Conservation (phyloP, 2,329 filamentous ascomycete genomes). For the Neonectria neomacrospora region DNA sequence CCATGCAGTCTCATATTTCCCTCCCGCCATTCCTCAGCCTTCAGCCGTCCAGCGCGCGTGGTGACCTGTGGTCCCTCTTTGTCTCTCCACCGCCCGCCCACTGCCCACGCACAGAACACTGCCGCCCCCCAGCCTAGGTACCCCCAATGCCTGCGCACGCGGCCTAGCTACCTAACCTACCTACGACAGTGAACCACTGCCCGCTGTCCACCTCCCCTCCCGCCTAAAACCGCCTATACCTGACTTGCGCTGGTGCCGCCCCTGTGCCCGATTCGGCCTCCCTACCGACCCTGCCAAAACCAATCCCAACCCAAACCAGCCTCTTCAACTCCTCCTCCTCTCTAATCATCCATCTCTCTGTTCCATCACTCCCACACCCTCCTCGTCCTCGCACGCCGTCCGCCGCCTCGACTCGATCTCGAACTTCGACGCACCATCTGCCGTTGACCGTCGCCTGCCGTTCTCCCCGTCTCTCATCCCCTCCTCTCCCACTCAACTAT, state of each 20-base stretch:
- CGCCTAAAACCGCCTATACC: constrained; percentile 6
- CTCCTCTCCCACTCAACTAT: constrained; percentile 10
- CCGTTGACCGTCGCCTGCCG: constrained; percentile 4
- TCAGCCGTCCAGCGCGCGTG: constrained; percentile 2
- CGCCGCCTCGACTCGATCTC: constrained; percentile 4
- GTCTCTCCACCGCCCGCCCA: constrained; percentile 12
- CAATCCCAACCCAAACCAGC: constrained; percentile 25
- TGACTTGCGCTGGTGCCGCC: constrained; percentile 9
- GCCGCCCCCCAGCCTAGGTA: not conserved
- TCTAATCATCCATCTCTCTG: constrained; percentile 17
- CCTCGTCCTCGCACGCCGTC: constrained; percentile 16
- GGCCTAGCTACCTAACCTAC: not conserved
- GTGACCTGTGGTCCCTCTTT: not conserved
- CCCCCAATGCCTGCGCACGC: not conserved
- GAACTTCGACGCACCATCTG: constrained; percentile 10
- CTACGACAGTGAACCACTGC: constrained; percentile 7
- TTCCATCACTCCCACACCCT: constrained; percentile 15
- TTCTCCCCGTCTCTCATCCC: constrained; percentile 8
- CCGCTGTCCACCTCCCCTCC: constrained; percentile 10
- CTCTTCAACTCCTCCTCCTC: constrained; percentile 19
- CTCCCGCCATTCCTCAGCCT: constrained; percentile 8
- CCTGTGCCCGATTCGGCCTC: constrained; percentile 23
- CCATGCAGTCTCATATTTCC: constrained; percentile 4
- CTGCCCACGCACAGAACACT: constrained; percentile 16
- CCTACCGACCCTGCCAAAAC: constrained; percentile 28